A percentile compares a stretch with the other conserved stretches of the same genome.
Evolutionary conservation across 306 rosid species (phyloP).

Genomic region (Dicorynia guianensis): DNA sequence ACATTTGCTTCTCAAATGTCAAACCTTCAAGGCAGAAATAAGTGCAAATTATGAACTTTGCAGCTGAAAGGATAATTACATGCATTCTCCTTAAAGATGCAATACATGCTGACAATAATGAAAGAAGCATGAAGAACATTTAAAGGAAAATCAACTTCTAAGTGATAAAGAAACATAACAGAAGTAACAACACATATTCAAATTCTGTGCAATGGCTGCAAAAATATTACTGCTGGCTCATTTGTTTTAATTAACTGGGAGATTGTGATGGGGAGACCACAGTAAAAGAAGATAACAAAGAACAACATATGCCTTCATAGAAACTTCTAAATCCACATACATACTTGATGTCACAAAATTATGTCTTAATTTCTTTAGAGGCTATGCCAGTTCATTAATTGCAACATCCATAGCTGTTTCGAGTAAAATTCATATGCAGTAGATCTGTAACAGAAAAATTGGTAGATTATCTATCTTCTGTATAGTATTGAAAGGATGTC

Average conservation of each 20-base stretch:
- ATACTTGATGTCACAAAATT: background rate
- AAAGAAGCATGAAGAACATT: background rate
- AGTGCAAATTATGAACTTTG: background rate
- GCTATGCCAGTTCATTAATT: constrained; percentile 19
- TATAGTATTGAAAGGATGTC: background rate
- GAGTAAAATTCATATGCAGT: background rate
- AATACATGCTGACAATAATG: constrained; percentile 1
- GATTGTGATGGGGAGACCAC: background rate
- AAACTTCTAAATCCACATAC: background rate
- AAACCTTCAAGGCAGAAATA: constrained; percentile 24
- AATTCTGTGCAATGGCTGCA: background rate
- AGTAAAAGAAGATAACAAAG: background rate
- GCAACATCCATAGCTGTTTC: background rate
- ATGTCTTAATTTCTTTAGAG: background rate
- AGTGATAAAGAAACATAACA: constrained; percentile 5
- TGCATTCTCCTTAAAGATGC: background rate
- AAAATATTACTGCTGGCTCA: background rate
- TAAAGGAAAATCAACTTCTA: constrained; percentile 13
- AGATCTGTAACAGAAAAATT: background rate
- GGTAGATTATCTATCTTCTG: background rate
- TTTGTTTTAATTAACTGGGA: background rate
- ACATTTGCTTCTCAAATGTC: constrained; percentile 7
- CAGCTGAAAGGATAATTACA: background rate
- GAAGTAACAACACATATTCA: background rate
- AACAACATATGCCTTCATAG: background rate